These are phyloP conservation scores for Penicillium psychrofluorescens DNA, from an alignment of 495 filamentous ascomycete genomes.

Conservation along the genomic window DNA sequence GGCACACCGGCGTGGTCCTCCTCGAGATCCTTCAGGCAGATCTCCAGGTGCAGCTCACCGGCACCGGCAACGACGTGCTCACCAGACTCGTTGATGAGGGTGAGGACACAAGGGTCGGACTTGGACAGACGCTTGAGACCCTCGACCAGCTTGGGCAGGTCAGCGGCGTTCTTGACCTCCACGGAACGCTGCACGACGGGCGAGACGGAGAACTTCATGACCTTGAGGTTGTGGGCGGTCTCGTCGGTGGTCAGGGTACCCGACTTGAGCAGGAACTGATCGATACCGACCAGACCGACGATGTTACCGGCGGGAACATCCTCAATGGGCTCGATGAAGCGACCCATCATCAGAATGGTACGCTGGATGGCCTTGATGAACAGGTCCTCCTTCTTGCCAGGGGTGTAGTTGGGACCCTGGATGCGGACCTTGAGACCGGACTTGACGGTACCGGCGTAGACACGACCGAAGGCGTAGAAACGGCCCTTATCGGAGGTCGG, in stretches of 20 bases:
- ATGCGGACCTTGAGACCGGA: constrained; percentile 99
- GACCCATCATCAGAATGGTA: constrained; percentile 99
- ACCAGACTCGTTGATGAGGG: constrained; percentile 79
- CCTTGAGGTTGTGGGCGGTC: constrained; percentile 98
- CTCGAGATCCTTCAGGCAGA: constrained; percentile 99
- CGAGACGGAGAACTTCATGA: constrained; percentile 99
- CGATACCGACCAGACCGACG: constrained; percentile 96
- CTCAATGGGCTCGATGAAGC: constrained; percentile 97
- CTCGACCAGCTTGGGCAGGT: constrained; percentile 99
- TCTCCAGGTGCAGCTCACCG: constrained; percentile 98
- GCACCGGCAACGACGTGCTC: constrained; percentile 99
- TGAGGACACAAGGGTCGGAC: constrained; percentile 97
- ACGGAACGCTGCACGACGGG: constrained; percentile 98
- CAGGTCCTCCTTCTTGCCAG: constrained; percentile 96
- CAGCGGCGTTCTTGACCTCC: constrained; percentile 99
- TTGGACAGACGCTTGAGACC: constrained; percentile 99
- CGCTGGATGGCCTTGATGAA: constrained; percentile 99
- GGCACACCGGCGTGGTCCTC: constrained; percentile 98
- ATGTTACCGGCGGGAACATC: constrained; percentile 99
- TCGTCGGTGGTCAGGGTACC: constrained; percentile 97
- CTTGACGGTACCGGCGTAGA: constrained; percentile 94
- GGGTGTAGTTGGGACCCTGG: constrained; percentile 97
- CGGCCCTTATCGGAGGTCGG: constrained; percentile 99
- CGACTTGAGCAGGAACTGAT: constrained; percentile 99
- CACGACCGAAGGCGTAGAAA: constrained; percentile 99